A percentile compares a stretch with the other conserved stretches of the same genome.
Evolutionary conservation across 2,329 filamentous ascomycete genomes (phyloP).

Genomic region (Dothidotthia symphoricarpi): DNA sequence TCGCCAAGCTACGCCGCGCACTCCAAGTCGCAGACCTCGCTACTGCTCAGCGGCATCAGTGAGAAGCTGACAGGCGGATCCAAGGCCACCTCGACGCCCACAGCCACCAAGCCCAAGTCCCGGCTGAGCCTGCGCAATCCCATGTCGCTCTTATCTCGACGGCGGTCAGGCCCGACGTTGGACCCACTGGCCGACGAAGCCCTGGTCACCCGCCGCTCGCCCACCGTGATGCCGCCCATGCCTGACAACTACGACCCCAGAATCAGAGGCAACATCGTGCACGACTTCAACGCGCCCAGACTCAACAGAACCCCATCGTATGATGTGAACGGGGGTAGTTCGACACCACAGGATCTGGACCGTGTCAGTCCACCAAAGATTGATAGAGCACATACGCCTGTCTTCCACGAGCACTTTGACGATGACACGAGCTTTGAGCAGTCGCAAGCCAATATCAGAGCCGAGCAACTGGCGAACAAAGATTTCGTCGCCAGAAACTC

Average conservation of each 20-base stretch:
- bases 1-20: slow-evolving; percentile 28
- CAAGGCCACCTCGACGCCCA: slow-evolving; percentile 20
- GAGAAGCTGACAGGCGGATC: slow-evolving; percentile 30
- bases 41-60: slow-evolving; percentile 32
- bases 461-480: slow-evolving; percentile 50
- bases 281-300: slow-evolving; percentile 64
- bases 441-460: slow-evolving; percentile 46
- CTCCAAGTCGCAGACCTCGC: slow-evolving; percentile 37
- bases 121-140: slow-evolving; percentile 59
- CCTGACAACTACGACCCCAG: slow-evolving; percentile 63
- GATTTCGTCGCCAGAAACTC: slow-evolving; percentile 49
- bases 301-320: slow-evolving; percentile 45
- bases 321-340: slow-evolving; percentile 29
- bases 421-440: slow-evolving; percentile 48
- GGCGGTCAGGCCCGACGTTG: slow-evolving; percentile 54
- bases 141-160: slow-evolving; percentile 58
- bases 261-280: slow-evolving; percentile 61
- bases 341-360: slow-evolving; percentile 18
- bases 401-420: slow-evolving; percentile 62
- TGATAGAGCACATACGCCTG: slow-evolving; percentile 53
- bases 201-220: slow-evolving; percentile 50
- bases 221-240: slow-evolving; percentile 47
- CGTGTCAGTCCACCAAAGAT: slow-evolving; percentile 37
- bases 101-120: slow-evolving; percentile 45
- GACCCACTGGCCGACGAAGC: slow-evolving; percentile 51